Evolutionary conservation across 495 filamentous ascomycete species (phyloP).

Genomic region (Aspergillus olivimuriae): DNA sequence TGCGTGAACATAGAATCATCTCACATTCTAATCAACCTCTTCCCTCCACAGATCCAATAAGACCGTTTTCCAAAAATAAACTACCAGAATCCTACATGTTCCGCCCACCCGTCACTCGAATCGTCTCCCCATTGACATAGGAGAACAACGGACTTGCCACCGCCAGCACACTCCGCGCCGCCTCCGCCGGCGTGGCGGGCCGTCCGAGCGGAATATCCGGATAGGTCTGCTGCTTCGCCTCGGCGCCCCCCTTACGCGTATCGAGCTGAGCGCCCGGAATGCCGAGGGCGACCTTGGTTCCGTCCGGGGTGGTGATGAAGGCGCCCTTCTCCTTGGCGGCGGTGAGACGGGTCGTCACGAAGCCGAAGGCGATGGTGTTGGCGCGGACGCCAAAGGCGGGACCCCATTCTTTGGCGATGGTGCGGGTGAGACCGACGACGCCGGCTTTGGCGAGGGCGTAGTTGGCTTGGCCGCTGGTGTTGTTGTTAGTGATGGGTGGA

Average conservation of each 20-base stretch:
- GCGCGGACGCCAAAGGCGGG: slow-evolving; percentile 74
- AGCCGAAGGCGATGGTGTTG: slow-evolving; percentile 79
- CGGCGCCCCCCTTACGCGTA: slow-evolving; percentile 25
- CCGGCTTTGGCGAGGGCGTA: slow-evolving; percentile 80
- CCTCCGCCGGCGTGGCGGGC: slow-evolving; percentile 71
- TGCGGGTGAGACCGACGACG: slow-evolving; percentile 71
- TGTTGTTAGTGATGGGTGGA: neutral
- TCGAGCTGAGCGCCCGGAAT: slow-evolving; percentile 58
- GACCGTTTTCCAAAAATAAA: too few species aligned
- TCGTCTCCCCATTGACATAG: slow-evolving; percentile 80
- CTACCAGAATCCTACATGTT: slow-evolving; percentile 67
- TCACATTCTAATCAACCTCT: too few species aligned
- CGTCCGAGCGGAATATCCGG: slow-evolving; percentile 70
- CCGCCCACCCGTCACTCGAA: slow-evolving; percentile 75
- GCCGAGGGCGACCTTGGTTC: slow-evolving; percentile 69
- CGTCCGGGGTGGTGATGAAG: slow-evolving; percentile 67
- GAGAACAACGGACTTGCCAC: slow-evolving; percentile 72
- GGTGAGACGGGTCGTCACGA: slow-evolving; percentile 71
- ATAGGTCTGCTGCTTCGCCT: slow-evolving; percentile 31
- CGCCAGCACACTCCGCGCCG: slow-evolving; percentile 70
- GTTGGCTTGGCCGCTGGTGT: slow-evolving; percentile 65
- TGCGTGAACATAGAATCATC: neutral
- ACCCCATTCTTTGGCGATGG: slow-evolving; percentile 90
- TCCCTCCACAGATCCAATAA: too few species aligned
- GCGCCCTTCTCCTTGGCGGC: slow-evolving; percentile 74